Evolutionary conservation across 2,329 filamentous ascomycete genomes (phyloP), one percentile per base, ranked within the genome.

Genomic region (Apiospora aurea): DNA sequence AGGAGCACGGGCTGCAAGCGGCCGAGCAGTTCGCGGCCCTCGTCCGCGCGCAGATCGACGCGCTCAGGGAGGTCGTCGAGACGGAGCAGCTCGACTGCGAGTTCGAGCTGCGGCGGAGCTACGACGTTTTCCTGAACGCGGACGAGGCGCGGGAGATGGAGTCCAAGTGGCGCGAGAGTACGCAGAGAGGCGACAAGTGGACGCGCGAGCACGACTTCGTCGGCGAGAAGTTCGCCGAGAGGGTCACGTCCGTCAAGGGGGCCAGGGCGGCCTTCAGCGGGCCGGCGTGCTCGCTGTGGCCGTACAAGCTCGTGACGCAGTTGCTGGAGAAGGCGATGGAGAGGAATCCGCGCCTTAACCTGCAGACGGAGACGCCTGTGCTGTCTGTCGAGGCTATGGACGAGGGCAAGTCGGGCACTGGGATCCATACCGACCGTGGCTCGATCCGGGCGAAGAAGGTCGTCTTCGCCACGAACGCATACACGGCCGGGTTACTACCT

Each of bases 251-350:
- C 3, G 47, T 74, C 4, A 61, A 64, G 24, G 74, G 66, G 21
- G 71, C 72, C 18, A 46, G 47, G 21, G 61, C 49, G 18, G 74
- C 73, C 13, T 61, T 71, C 26, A 74, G 71, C 41, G 69, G 70
- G 34, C 74, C 21, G 75, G 73, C 5, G 72, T 73, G 46, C 69
- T 76, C 73, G 4, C 74, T 70, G 21, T 74, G 71, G 46, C 73
- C 73, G n/a, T 75, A 74, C 18, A 76, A 74, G 71, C 72, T 77
- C 74, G 74, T 76, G 75, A 71, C 77, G 70, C 47, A 79, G 72
- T 73, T 82, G 77, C 68, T 84, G 76, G 71, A 80, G 34, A 67
- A 67, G 24, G 43, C 73, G 2, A 72, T 76, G 70, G 72, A 70
- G 29, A 57, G 67, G 26, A 71, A 74, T 38, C 72, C 73, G n/a